Base-by-base conservation (phyloP, 1,139 yeast species). In the Lodderomyces jiufengensis region DNA sequence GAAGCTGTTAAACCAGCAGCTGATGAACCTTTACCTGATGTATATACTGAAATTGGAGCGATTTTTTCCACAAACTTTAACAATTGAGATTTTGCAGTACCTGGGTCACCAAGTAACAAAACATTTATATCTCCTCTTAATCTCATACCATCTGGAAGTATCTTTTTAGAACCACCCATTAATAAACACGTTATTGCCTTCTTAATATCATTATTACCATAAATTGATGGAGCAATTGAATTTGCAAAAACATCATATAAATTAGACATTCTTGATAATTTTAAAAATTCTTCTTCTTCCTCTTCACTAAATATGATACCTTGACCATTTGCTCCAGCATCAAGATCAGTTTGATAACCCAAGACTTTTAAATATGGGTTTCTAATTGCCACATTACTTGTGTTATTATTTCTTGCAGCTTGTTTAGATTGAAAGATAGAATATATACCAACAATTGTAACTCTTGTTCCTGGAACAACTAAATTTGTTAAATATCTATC, bases 1-100 rank as follows among this genome's bases (percentile, higher is more conserved):
- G 95, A 84, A 1, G 98, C 98, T 1, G 99, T 92, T 60, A 92
- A 75, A 78, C 99, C 99, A 4, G 97, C 99, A 2, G 99, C 99
- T 14, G 97, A 90, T 0, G 98, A 92, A 52, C 99, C 99, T 56
- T 92, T 92, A 68, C 99, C 99, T 0, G 97, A 88, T 1, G 99
- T 92, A 57, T 92, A 92, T 29, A 92, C 92, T 1, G 97, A 80
- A 44, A 92, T 88, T 4, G 98, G 98, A 6, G 96, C 80, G 14
- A 86, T 88, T 55, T 92, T 90, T 55, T 92, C 97, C 15, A 88
- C 97, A 51, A 90, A 92, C 57, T 94, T 92, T 51, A 92, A 73
- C 43, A 92, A 66, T 66, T 92, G 99, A 9, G 98, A 92, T 58
- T 92, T 92, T 34, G 98, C 97, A 15, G 98, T 92, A 69, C 98